Evolutionary conservation across 306 rosid species (phyloP), one percentile per base, ranked within the genome.

Genomic region (Rosa lucieae): DNA sequence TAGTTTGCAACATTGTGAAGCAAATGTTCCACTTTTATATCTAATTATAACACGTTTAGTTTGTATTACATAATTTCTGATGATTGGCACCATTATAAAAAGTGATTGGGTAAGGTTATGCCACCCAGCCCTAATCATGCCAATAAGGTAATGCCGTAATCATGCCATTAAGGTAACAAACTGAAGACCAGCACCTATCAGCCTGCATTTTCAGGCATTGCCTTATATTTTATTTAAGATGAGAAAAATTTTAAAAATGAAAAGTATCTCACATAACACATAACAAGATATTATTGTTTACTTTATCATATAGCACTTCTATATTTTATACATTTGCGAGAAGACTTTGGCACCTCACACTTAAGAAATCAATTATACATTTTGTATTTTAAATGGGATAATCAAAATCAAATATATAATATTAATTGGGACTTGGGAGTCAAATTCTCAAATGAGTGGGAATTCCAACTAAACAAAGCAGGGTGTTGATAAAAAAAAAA

Each of bases 161-260:
- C 29, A 56, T 58, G 14, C 65, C 35, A 21, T 59, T 59, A 26
- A 52, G 76, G 37, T 49, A 13, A 1, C 21, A 52, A 73, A 20
- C 59, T 53, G 76, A 51, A 48, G 1, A n/a, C 15, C 46, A 18
- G 59, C 21, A 52, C 6, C 10, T 49, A 73, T 5, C 9, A 20
- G 48, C 66, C 77, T 73, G 77, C 49, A 73, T 53, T 52, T 73
- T 73, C 49, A 20, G 49, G 21, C 10, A 52, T 11, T 20, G 18
- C 1, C 29, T 35, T 73, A 37, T 52, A 73, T 52, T 73, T 48
- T 42, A 68, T 42, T 12, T 14, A 62, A 29, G 5, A 15, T 17
- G 12, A 62, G 8, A 62, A 62, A 26, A 26, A 13, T 0, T 1
- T 1, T 32, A 0, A 0, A 32, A 62, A 1, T 8, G 13, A 5